Conservation (phyloP, 78 protist genomes). For the Guillardia theta region DNA sequence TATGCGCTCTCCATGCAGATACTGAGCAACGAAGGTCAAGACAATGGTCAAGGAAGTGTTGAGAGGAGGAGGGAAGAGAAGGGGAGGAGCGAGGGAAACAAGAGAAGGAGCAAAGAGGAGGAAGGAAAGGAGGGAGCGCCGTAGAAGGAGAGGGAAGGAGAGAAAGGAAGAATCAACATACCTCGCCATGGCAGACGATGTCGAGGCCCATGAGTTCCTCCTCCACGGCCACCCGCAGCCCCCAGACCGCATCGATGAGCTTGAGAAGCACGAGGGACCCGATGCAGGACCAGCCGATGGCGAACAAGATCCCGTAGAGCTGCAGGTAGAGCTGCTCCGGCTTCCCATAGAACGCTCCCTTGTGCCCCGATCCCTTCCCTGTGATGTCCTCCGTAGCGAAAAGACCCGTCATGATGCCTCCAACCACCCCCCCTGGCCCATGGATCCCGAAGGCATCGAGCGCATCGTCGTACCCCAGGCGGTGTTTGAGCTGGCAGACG, state of each 20-base stretch:
- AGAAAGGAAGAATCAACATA: too few relatives aligned
- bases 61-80: too few relatives aligned
- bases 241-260: neutral
- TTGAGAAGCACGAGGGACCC: neutral
- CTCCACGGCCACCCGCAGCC: neutral
- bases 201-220: neutral
- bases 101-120: too few relatives aligned
- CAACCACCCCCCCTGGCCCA: neutral
- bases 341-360: neutral
- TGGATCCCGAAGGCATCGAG: constrained; percentile 14
- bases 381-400: neutral
- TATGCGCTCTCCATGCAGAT: too few relatives aligned
- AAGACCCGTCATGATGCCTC: neutral
- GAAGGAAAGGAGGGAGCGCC: too few relatives aligned
- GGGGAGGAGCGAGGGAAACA: too few relatives aligned
- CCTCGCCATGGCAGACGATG: constrained; percentile 12
- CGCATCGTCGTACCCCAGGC: constrained; percentile 1
- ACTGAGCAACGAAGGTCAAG: too few relatives aligned
- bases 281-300: neutral
- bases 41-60: too few relatives aligned
- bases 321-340: neutral
- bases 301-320: neutral
- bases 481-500: neutral
- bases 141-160: too few relatives aligned
- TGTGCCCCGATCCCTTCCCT: neutral